Conservation (phyloP, 257 asterid genomes). For the Ophiorrhiza pumila region DNA sequence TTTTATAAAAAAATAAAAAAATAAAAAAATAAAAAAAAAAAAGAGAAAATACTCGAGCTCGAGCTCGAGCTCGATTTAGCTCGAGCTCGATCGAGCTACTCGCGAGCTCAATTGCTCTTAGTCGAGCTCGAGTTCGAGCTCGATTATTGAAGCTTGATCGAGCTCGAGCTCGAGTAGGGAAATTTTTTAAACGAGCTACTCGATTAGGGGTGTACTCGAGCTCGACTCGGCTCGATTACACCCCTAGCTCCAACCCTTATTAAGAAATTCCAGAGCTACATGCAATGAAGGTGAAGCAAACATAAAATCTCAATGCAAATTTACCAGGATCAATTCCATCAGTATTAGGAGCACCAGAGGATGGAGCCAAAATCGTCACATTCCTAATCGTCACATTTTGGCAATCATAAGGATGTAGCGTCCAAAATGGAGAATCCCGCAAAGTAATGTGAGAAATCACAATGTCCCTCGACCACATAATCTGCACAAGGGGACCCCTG, state of each 20-base stretch:
- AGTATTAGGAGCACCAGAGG: constrained; percentile 81
- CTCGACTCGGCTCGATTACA: too few relatives aligned
- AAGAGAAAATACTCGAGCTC: too few relatives aligned
- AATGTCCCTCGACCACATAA: constrained; percentile 93
- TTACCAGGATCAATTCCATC: constrained; percentile 97
- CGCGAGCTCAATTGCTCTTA: too few relatives aligned
- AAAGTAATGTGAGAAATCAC: constrained; percentile 68
- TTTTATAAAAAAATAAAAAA: too few relatives aligned
- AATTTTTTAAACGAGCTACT: too few relatives aligned
- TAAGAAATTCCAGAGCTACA: neutral
- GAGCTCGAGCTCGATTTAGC: too few relatives aligned
- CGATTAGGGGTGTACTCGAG: too few relatives aligned
- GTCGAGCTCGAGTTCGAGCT: too few relatives aligned
- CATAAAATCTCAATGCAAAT: constrained; percentile 11
- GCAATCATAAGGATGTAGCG: constrained; percentile 89
- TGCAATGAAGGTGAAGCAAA: neutral
- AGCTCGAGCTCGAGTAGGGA: too few relatives aligned
- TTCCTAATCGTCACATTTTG: constrained; percentile 70
- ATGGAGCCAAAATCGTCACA: constrained; percentile 85
- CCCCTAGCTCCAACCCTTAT: neutral
- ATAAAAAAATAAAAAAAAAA: too few relatives aligned
- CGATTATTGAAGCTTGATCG: too few relatives aligned
- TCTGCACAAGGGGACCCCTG: constrained; percentile 90
- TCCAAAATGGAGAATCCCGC: constrained; percentile 93
- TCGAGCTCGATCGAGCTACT: too few relatives aligned